These are phyloP conservation scores for Neurospora intermedia DNA, from an alignment of 495 filamentous ascomycete species.

Conservation along the genomic window DNA sequence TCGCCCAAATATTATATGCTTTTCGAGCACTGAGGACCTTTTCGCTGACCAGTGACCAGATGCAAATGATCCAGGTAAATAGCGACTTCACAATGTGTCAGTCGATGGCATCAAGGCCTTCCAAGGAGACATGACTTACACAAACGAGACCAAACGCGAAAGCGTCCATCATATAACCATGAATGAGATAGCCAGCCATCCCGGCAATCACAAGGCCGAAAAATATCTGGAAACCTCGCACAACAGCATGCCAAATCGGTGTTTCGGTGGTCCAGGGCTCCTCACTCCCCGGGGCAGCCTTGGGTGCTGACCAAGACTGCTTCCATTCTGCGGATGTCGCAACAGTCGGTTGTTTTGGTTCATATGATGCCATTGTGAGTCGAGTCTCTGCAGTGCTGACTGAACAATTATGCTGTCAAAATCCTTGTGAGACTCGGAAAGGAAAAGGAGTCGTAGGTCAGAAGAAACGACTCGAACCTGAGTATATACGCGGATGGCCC, in stretches of 20 bases:
- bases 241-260: constrained; percentile 28
- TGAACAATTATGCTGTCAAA: neutral
- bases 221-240: constrained; percentile 31
- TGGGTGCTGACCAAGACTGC: neutral
- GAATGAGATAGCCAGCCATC: constrained; percentile 32
- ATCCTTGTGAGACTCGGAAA: neutral
- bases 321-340: neutral
- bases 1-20: constrained; percentile 36
- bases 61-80: constrained; percentile 34
- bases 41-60: constrained; percentile 31
- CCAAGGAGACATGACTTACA: constrained; percentile 19
- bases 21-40: constrained; percentile 23
- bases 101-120: neutral
- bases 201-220: constrained; percentile 26
- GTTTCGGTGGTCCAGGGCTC: constrained; percentile 10
- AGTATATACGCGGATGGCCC: neutral
- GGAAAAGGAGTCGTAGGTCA: neutral
- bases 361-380: neutral
- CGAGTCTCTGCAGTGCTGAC: neutral
- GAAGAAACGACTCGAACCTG: neutral
- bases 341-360: neutral
- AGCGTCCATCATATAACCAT: constrained; percentile 29
- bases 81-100: constrained; percentile 21
- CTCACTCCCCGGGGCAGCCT: neutral
- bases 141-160: constrained; percentile 23